Evolutionary conservation across 1,284 basidiomycete genomes (phyloP).

Genomic region (Sutorius eximius): DNA sequence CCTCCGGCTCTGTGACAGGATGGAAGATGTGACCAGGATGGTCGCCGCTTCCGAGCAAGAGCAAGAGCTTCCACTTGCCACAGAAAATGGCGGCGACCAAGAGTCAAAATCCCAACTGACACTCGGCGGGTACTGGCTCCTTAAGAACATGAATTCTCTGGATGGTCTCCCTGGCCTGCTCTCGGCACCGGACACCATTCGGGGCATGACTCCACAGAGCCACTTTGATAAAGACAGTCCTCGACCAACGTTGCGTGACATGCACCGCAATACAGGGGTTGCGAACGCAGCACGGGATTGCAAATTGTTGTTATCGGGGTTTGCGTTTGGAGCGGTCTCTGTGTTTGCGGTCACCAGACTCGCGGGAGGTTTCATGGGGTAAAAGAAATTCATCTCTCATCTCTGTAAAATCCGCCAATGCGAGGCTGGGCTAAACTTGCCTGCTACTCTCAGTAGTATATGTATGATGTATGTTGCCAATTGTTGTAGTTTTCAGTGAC

Average conservation of each 20-base stretch:
- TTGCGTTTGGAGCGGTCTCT: constrained; percentile 14
- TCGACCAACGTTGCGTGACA: constrained; percentile 10
- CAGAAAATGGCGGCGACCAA: not conserved
- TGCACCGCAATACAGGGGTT: not conserved
- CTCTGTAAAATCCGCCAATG: not conserved
- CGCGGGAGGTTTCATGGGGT: constrained; percentile 3
- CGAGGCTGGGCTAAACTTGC: no score
- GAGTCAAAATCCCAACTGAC: constrained; percentile 30
- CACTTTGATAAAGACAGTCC: constrained; percentile 19
- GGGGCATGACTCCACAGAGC: constrained; percentile 8
- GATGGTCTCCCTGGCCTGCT: constrained; percentile 49
- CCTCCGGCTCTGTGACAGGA: constrained; percentile 27
- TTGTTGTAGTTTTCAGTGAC: not conserved
- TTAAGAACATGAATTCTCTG: constrained; percentile 45
- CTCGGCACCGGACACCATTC: constrained; percentile 25
- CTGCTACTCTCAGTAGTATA: not conserved
- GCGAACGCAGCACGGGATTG: not conserved
- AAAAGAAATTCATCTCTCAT: not conserved
- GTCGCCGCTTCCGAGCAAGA: not conserved
- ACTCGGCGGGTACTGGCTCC: constrained; percentile 47
- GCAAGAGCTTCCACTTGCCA: not conserved
- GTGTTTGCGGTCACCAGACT: constrained; percentile 5
- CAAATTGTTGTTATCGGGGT: constrained; percentile 19
- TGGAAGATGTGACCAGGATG: constrained; percentile 30
- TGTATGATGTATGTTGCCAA: no score